Conservation (phyloP, 192 early-diverging fungal genomes). For the Rhizophagus sp. region DNA sequence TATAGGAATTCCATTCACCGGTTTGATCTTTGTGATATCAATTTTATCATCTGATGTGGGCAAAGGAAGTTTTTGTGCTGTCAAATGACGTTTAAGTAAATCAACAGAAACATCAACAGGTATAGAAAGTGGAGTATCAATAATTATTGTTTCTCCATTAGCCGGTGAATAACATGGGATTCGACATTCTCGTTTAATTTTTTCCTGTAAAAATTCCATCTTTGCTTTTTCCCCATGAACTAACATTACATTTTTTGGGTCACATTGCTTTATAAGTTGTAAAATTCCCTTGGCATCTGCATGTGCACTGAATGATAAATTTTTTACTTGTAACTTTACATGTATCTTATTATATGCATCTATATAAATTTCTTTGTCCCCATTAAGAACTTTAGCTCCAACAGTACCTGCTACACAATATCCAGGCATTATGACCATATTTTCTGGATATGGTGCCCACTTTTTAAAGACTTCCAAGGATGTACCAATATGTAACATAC, state of each 20-base stretch:
- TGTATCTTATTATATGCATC: conserved; percentile 74
- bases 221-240: conserved; percentile 93
- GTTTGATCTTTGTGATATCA: conserved; percentile 25
- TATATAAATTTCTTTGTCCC: conserved; percentile 82
- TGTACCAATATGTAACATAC: conserved; percentile 97
- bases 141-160: conserved; percentile 77
- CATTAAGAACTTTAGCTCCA: conserved; percentile 88
- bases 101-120: conserved; percentile 54
- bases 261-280: conserved; percentile 89
- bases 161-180: conserved; percentile 86
- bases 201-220: conserved; percentile 82
- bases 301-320: conserved; percentile 95
- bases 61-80: conserved; percentile 32
- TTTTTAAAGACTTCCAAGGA: conserved; percentile 94
- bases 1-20: conserved; percentile 43
- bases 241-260: conserved; percentile 86
- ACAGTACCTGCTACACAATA: conserved; percentile 97
- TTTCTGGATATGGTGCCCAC: conserved; percentile 89
- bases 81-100: conserved; percentile 47
- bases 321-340: conserved; percentile 91
- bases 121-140: conserved; percentile 69
- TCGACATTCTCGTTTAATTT: conserved; percentile 81
- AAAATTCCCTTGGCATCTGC: conserved; percentile 98
- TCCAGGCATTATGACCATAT: conserved; percentile 98
- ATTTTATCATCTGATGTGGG: conserved; percentile 7